Conservation (phyloP, 177 flowering plant genomes). For the Vitis hybrid region DNA sequence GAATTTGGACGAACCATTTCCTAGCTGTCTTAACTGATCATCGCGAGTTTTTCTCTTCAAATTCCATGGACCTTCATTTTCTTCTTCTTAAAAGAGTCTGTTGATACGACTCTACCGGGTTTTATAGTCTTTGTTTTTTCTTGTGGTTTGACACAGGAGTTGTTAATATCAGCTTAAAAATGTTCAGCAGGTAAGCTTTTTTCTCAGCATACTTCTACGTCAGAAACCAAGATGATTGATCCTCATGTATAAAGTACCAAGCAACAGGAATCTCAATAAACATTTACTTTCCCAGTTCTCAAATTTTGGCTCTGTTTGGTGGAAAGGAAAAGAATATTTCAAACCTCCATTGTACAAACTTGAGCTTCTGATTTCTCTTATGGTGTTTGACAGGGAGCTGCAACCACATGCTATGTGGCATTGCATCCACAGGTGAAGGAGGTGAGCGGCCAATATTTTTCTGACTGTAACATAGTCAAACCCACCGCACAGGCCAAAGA, state of each 20-base stretch:
- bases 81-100: neutral
- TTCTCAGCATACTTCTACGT: no score
- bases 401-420: slow-evolving; percentile 51
- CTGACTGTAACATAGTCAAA: slow-evolving; percentile 24
- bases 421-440: slow-evolving; percentile 40
- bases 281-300: no score
- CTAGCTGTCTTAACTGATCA: no score
- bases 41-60: no score
- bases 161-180: neutral
- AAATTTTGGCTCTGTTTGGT: neutral
- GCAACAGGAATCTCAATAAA: no score
- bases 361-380: no score
- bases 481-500: slow-evolving; percentile 25
- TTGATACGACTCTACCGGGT: neutral
- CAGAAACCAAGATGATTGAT: no score
- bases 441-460: slow-evolving; percentile 35
- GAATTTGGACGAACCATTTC: no score
- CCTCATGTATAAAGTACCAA: no score
- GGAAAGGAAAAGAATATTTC: no score
- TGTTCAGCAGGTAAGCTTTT: slow-evolving; percentile 6
- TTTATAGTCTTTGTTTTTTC: neutral
- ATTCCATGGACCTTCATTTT: no score
- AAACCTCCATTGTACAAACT: no score
- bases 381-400: slow-evolving; percentile 33
- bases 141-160: neutral